Evolutionary conservation across 169 alveolate species (phyloP).

Genomic region (Plasmodium gonderi): DNA sequence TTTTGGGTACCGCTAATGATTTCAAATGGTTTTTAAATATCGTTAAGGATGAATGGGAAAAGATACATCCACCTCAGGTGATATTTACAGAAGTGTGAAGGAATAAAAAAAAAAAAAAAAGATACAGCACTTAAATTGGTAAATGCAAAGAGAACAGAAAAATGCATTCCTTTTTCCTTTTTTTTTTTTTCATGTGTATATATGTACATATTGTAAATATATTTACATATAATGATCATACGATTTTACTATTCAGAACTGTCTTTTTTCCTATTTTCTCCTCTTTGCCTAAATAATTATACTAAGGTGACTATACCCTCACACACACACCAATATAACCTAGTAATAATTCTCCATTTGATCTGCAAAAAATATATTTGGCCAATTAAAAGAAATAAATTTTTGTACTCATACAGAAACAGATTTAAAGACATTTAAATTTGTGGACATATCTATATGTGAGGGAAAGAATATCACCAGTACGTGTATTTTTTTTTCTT

Average conservation of each 20-base stretch:
- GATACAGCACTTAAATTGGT: not conserved
- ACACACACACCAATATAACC: not conserved
- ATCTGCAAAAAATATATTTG: too few relatives aligned
- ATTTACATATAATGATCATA: not conserved
- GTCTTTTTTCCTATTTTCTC: not conserved
- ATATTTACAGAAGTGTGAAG: not conserved
- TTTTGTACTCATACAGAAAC: not conserved
- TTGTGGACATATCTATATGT: too few relatives aligned
- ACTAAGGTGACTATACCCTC: not conserved
- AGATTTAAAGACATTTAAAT: not conserved
- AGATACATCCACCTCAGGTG: not conserved
- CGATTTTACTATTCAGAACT: too few relatives aligned
- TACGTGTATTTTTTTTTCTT: too few relatives aligned
- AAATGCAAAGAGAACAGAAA: not conserved
- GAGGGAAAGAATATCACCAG: too few relatives aligned
- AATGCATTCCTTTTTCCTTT: not conserved
- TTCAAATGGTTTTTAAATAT: not conserved
- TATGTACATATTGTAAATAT: not conserved
- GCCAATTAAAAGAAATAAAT: not conserved
- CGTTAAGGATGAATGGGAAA: constrained; percentile 27
- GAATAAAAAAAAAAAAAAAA: not conserved
- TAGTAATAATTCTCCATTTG: too few relatives aligned
- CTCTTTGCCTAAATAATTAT: not conserved
- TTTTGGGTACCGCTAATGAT: not conserved
- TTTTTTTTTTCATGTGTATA: not conserved